Evolutionary conservation across 192 early-diverging fungal genomes (phyloP).

Genomic region (Coemansia sp.): DNA sequence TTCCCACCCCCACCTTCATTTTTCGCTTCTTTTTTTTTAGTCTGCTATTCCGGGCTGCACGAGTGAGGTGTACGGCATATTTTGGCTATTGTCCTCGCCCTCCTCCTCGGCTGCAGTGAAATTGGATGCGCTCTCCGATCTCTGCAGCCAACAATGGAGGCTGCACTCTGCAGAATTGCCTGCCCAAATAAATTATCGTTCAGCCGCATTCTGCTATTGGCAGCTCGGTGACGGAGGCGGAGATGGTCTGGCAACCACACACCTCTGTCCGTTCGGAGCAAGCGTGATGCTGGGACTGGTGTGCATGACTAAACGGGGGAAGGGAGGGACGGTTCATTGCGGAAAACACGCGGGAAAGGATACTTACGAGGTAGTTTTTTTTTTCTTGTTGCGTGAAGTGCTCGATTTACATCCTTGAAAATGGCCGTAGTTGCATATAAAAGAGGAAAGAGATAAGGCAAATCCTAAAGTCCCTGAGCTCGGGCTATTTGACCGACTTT

Average conservation of each 20-base stretch:
- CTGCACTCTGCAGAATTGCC: neutral
- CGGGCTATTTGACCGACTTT: neutral
- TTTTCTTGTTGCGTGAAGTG: no score
- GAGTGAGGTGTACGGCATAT: neutral
- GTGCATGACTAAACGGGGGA: neutral
- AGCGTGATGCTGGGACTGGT: neutral
- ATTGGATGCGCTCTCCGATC: neutral
- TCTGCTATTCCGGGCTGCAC: no score
- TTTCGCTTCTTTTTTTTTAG: neutral
- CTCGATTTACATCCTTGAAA: neutral
- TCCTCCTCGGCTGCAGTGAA: neutral
- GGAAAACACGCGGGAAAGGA: neutral
- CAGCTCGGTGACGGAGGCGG: neutral
- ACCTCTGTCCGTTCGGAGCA: neutral
- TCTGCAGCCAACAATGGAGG: neutral
- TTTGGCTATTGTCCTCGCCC: neutral
- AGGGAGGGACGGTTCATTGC: neutral
- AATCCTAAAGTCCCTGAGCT: neutral
- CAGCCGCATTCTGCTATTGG: neutral
- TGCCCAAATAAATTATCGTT: neutral
- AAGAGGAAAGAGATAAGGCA: neutral
- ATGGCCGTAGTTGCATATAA: neutral
- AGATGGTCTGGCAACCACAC: neutral
- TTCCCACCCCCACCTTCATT: neutral
- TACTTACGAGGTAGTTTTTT: neutral